These are phyloP conservation scores for Penicillium cinerascens DNA, from an alignment of 495 filamentous ascomycete species.

Conservation along the genomic window DNA sequence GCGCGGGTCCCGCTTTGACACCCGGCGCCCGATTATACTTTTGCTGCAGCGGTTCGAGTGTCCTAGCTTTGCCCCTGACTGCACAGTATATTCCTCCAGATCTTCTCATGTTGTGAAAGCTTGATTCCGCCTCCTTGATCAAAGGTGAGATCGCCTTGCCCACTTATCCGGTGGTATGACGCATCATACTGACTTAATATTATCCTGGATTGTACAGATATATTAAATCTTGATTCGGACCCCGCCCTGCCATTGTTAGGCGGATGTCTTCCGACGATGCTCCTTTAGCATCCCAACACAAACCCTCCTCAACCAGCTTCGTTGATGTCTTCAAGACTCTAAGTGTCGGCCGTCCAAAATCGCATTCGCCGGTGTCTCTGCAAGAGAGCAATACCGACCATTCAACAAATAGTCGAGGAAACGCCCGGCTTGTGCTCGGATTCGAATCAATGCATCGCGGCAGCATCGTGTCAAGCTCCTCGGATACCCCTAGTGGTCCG, in stretches of 20 bases:
- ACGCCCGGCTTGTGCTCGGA: constrained; percentile 29
- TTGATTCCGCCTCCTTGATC: neutral
- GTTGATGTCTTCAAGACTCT: constrained; percentile 47
- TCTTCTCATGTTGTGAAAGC: constrained; percentile 14
- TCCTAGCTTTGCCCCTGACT: constrained; percentile 12
- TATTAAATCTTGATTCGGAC: neutral
- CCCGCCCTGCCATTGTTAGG: constrained; percentile 17
- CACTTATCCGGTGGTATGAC: constrained; percentile 11
- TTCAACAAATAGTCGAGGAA: constrained; percentile 30
- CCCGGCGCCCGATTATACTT: constrained; percentile 11
- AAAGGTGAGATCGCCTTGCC: constrained; percentile 10
- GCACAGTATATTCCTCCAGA: constrained; percentile 7
- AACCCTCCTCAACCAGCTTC: constrained; percentile 40
- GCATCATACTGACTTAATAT: constrained; percentile 11
- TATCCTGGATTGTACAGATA: neutral
- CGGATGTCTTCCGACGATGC: constrained; percentile 51
- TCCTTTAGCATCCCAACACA: constrained; percentile 32
- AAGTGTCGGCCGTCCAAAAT: constrained; percentile 41
- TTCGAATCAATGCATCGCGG: constrained; percentile 46
- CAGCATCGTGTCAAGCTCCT: constrained; percentile 43
- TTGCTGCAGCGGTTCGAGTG: constrained; percentile 8
- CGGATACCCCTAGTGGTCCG: constrained; percentile 40
- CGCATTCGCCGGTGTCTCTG: constrained; percentile 35
- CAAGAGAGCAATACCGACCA: constrained; percentile 36
- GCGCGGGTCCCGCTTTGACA: constrained; percentile 8